These are phyloP conservation scores for Aegilops tauschii DNA, from an alignment of 176 grass and related monocot genomes.

Conservation along the genomic window DNA sequence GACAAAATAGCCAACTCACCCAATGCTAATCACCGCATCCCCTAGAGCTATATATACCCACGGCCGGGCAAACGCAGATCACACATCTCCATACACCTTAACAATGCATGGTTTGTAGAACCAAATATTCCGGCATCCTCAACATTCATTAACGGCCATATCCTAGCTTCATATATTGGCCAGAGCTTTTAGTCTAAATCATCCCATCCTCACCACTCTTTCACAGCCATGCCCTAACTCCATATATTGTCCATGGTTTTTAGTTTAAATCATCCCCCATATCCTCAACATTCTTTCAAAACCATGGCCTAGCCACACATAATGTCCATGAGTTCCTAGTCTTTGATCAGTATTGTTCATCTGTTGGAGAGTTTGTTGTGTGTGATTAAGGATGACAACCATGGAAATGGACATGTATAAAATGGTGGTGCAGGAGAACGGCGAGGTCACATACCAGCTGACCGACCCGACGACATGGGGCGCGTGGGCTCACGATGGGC, in stretches of 20 bases:
- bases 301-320: not conserved
- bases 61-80: not conserved
- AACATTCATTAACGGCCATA: not conserved
- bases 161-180: not conserved
- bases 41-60: not conserved
- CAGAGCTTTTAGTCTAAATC: too few relatives aligned
- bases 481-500: constrained; percentile 16
- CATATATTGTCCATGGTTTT: too few relatives aligned
- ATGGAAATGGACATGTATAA: constrained; percentile 9
- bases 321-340: not conserved
- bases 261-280: not conserved
- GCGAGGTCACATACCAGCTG: not conserved
- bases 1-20: not conserved
- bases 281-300: not conserved
- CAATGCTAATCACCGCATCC: not conserved
- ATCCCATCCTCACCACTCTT: too few relatives aligned
- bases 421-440: not conserved
- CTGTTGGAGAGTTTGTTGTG: not conserved
- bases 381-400: not conserved
- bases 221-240: too few relatives aligned
- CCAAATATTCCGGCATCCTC: not conserved
- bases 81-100: not conserved
- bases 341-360: not conserved
- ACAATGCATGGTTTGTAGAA: not conserved
- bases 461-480: not conserved